Evolutionary conservation across 345 rosid genomes (phyloP).

Genomic region (Garcia nutans): DNA sequence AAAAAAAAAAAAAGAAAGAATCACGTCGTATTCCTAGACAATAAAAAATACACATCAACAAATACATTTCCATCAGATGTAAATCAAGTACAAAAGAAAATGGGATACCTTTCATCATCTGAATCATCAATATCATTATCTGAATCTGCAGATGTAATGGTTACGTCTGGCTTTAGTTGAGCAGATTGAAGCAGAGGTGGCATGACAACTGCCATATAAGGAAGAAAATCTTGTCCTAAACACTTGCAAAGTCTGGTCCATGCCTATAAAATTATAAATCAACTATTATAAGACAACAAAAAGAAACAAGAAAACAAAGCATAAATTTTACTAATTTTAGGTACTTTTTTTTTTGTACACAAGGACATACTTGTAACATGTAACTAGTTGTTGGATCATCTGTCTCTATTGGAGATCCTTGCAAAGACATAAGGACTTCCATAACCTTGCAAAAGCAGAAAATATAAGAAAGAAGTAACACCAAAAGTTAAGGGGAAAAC

Average conservation of each 20-base stretch:
- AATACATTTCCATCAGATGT: neutral
- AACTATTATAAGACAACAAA: conserved; percentile 11
- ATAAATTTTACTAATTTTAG: conserved; percentile 6
- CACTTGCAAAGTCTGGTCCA: conserved; percentile 99
- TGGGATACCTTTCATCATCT: conserved; percentile 86
- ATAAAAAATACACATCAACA: neutral
- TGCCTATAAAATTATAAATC: conserved; percentile 49
- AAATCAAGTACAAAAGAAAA: conserved; percentile 7
- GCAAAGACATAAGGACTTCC: conserved; percentile 99
- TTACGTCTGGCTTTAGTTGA: conserved; percentile 98
- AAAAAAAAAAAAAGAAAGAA: no score
- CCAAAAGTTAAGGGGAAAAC: neutral
- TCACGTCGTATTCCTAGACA: neutral
- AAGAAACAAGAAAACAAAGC: neutral
- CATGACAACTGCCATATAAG: conserved; percentile 97
- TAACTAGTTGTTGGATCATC: conserved; percentile 99
- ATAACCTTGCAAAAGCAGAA: conserved; percentile 58
- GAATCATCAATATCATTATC: conserved; percentile 89
- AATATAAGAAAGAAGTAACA: neutral
- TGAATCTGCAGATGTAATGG: conserved; percentile 95
- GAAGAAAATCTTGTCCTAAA: conserved; percentile 96
- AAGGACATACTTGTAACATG: conserved; percentile 78
- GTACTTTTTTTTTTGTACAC: neutral
- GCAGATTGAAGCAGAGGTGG: conserved; percentile 98
- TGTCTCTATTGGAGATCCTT: conserved; percentile 96